Evolutionary conservation across 345 rosid species (phyloP).

Genomic region (Conringia planisiliqua): DNA sequence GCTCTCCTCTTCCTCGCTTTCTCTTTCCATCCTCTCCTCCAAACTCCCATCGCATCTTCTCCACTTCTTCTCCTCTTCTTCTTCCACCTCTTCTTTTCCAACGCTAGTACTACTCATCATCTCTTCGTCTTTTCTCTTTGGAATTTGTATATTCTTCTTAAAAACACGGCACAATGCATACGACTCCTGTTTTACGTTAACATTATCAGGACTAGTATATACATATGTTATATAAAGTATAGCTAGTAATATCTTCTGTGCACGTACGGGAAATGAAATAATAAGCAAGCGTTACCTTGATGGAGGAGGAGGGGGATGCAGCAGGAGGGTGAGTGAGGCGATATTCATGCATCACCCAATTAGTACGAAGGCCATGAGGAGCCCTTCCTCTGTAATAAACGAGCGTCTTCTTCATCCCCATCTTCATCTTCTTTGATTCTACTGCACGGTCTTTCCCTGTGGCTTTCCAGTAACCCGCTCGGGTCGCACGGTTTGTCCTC

Average conservation of each 20-base stretch:
- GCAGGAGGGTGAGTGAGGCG: conserved; percentile 46
- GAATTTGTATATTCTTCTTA: conserved; percentile 55
- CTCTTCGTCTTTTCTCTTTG: conserved; percentile 33
- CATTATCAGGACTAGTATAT: background rate
- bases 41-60: conserved; percentile 19
- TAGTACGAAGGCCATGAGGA: conserved; percentile 62
- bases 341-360: conserved; percentile 85
- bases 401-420: conserved; percentile 79
- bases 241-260: background rate
- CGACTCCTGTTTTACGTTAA: conserved; percentile 45
- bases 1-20: conserved; percentile 25
- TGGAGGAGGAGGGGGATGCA: conserved; percentile 24
- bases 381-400: conserved; percentile 75
- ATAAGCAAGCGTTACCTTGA: conserved; percentile 2
- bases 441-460: conserved; percentile 66
- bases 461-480: conserved; percentile 77
- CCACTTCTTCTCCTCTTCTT: conserved; percentile 32
- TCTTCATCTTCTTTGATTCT: conserved; percentile 44
- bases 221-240: background rate
- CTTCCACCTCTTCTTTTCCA: conserved; percentile 15
- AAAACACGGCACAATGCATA: conserved; percentile 75
- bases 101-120: conserved; percentile 14
- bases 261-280: background rate
- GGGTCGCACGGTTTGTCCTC: conserved; percentile 70
- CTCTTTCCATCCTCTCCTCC: conserved; percentile 12